Evolutionary conservation across 164 flowering plant genomes (phyloP).

Genomic region (Berberis vulgaris): DNA sequence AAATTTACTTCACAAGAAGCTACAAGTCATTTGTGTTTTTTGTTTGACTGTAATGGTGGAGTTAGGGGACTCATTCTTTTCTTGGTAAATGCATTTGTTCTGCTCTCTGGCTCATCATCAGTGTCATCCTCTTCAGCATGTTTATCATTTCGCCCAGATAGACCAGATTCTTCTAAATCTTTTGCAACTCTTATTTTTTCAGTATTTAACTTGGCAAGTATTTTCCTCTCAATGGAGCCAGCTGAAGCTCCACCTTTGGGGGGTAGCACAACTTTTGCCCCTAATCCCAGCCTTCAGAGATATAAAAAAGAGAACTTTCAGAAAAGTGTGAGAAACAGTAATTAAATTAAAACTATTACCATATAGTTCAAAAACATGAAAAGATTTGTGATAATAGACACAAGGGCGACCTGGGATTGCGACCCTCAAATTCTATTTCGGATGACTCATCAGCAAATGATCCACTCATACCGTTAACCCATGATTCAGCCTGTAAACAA

Average conservation of each 20-base stretch:
- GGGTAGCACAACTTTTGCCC: conserved; percentile 36
- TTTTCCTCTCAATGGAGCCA: conserved; percentile 47
- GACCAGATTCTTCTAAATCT: conserved; percentile 19
- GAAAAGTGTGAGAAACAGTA: no score
- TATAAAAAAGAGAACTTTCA: no score
- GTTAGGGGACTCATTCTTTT: conserved; percentile 24
- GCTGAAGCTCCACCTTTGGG: conserved; percentile 20
- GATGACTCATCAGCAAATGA: conserved; percentile 25
- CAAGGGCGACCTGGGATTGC: conserved; percentile 38
- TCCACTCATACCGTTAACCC: conserved; percentile 60
- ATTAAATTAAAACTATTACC: no score
- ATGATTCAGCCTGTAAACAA: conserved; percentile 56
- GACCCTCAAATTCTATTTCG: conserved; percentile 28
- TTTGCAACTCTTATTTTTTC: conserved; percentile 36
- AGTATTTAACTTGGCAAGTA: conserved; percentile 35
- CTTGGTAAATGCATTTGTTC: conserved; percentile 45
- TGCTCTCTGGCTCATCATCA: conserved; percentile 50
- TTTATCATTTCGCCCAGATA: conserved; percentile 17
- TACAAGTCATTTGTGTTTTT: conserved; percentile 21
- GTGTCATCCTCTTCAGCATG: conserved; percentile 21
- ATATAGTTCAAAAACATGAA: no score
- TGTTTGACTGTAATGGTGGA: conserved; percentile 18
- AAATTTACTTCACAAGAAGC: background rate
- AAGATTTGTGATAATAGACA: no score
- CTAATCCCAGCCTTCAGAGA: conserved; percentile 43